Conservation (phyloP, 2,329 filamentous ascomycete species). For the Apiospora malaysiana region DNA sequence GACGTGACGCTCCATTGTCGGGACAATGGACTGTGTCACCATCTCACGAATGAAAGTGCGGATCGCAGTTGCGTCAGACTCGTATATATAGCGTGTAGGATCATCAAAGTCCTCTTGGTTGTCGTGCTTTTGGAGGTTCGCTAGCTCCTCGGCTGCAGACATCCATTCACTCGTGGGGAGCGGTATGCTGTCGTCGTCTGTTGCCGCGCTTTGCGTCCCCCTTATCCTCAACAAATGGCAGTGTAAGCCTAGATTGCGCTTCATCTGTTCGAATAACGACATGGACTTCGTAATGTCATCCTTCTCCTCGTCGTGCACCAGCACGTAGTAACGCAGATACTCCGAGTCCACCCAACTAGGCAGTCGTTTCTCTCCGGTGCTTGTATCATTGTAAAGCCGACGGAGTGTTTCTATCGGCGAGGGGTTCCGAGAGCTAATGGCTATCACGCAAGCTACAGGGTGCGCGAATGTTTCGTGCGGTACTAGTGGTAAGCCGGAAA, state of each 20-base stretch:
- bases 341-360: slow-evolving; percentile 90
- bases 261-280: slow-evolving; percentile 96
- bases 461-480: slow-evolving; percentile 94
- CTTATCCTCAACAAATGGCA: slow-evolving; percentile 89
- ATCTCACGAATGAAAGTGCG: slow-evolving; percentile 91
- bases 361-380: slow-evolving; percentile 72
- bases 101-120: slow-evolving; percentile 74
- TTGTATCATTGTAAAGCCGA: slow-evolving; percentile 84
- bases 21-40: slow-evolving; percentile 91
- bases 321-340: slow-evolving; percentile 92
- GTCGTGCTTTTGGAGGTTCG: slow-evolving; percentile 72
- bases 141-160: slow-evolving; percentile 83
- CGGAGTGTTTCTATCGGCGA: slow-evolving; percentile 87
- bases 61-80: slow-evolving; percentile 88
- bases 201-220: slow-evolving; percentile 83
- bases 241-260: slow-evolving; percentile 94
- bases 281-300: slow-evolving; percentile 93
- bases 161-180: slow-evolving; percentile 88
- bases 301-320: slow-evolving; percentile 94
- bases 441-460: slow-evolving; percentile 92
- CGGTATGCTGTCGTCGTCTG: slow-evolving; percentile 87
- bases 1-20: slow-evolving; percentile 92
- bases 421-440: slow-evolving; percentile 87
- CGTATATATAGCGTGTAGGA: slow-evolving; percentile 80
- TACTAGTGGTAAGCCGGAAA: slow-evolving; percentile 79